Evolutionary conservation across 768 basidiomycete genomes (phyloP).

Genomic region (Brasilioporus rufonigricans): DNA sequence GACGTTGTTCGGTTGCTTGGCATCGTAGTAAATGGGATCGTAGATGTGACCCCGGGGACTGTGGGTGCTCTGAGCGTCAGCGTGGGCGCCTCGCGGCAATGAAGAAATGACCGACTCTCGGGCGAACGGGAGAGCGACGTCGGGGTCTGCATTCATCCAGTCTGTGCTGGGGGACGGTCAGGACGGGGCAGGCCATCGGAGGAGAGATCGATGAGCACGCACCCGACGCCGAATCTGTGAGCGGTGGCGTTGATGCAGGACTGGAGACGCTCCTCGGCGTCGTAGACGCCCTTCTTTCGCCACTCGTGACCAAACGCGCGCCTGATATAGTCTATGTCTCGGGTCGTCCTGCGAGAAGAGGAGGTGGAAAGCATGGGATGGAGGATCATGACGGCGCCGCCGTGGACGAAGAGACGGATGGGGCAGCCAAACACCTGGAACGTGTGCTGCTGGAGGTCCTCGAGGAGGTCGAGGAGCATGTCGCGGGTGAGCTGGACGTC

Average conservation of each 20-base stretch:
- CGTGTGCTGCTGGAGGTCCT: conserved; percentile 50
- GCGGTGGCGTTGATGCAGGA: conserved; percentile 59
- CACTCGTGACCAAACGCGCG: conserved; percentile 61
- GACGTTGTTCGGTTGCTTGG: conserved; percentile 50
- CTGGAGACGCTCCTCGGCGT: conserved; percentile 55
- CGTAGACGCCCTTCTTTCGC: conserved; percentile 42
- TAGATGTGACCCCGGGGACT: conserved; percentile 33
- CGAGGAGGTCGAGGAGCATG: conserved; percentile 45
- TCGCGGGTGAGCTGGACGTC: conserved; percentile 30
- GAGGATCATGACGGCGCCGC: conserved; percentile 73
- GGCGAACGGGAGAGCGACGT: conserved; percentile 67
- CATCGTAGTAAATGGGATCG: conserved; percentile 61
- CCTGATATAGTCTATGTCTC: conserved; percentile 67
- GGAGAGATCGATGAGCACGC: conserved; percentile 11
- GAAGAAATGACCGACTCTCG: conserved; percentile 44
- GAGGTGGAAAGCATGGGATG: conserved; percentile 43
- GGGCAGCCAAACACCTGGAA: conserved; percentile 45
- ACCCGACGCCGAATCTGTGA: conserved; percentile 44
- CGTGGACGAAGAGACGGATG: conserved; percentile 64
- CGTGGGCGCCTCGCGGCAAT: conserved; percentile 1
- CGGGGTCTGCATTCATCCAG: conserved; percentile 79
- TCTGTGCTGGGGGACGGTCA: conserved; percentile 35
- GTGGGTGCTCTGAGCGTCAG: conserved; percentile 1
- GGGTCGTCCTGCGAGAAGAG: conserved; percentile 49
- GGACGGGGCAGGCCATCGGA: not conserved